Evolutionary conservation across 495 filamentous ascomycete genomes (phyloP).

Genomic region (Podospora tetraspora): DNA sequence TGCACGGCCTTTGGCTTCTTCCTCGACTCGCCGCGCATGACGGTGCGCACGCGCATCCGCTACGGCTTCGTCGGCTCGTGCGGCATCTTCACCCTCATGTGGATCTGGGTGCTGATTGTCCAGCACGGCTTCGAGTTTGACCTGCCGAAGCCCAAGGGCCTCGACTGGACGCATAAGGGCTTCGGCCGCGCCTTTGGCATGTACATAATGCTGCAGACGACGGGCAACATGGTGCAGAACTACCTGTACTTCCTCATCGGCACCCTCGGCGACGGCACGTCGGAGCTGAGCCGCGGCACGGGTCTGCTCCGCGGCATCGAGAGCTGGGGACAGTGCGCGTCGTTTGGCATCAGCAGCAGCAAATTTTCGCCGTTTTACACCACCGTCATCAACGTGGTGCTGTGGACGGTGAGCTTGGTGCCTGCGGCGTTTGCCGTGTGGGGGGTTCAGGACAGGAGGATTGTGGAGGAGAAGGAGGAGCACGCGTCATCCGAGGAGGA

Average conservation of each 20-base stretch:
- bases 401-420: constrained; percentile 7
- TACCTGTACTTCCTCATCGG: constrained; percentile 12
- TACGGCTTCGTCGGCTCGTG: constrained; percentile 2
- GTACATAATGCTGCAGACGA: constrained; percentile 8
- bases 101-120: constrained; percentile 6
- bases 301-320: constrained; percentile 4
- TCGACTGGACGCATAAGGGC: constrained; percentile 5
- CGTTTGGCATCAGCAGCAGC: constrained; percentile 8
- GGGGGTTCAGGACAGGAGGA: constrained; percentile 1
- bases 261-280: constrained; percentile 2
- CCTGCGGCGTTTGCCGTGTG: constrained; percentile 1
- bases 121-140: constrained; percentile 2
- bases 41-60: constrained; percentile 5
- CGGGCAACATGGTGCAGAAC: constrained; percentile 4
- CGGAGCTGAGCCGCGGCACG: constrained; percentile 3
- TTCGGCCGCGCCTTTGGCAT: constrained; percentile 6
- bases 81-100: constrained; percentile 9
- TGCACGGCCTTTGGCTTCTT: constrained; percentile 6
- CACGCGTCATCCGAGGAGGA: background rate
- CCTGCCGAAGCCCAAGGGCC: background rate
- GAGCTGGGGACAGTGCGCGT: constrained; percentile 8
- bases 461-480: constrained; percentile 2
- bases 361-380: constrained; percentile 11
- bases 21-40: constrained; percentile 2
- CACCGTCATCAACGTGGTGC: constrained; percentile 9